Base-by-base conservation (phyloP, 306 rosid genomes). In the apple (Malus domestica) region DNA sequence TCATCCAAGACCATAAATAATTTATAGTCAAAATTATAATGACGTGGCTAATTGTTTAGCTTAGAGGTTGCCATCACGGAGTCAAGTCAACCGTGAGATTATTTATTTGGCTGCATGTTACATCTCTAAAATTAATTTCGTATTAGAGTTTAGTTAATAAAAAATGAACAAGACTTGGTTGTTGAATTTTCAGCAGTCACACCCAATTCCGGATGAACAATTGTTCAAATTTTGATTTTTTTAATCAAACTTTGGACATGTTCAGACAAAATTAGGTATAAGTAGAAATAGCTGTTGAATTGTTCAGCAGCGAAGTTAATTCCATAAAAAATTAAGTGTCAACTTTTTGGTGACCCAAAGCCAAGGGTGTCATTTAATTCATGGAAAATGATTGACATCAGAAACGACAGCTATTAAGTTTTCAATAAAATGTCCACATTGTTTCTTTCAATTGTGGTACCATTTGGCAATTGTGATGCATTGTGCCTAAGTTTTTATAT, bases 361-460 rank as follows among this genome's bases (percentile, higher is more conserved):
- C 55, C 8, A 16, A 51, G 8, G 49, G 71, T 74, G 72, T 70
- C 83, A 72, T 35, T 13, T 14, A 59, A 51, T 51, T 60, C 59
- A 65, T 74, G 55, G 81, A 81, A 66, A 71, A 46, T n/a, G 81
- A 71, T 70, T 33, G 70, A 9, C 22, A 64, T 27, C 44, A 44
- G 29, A 13, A 67, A 16, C 12, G 58, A 74, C 55, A 60, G 75
- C 29, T 25, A 22, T 52, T 61, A 9, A 44, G 32, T 49, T 72
- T 79, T 11, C 55, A 40, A 12, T 8, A 14, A n/a, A 40, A 38
- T 55, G 44, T 6, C 42, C 14, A 61, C 67, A 18, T 49, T 33
- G 40, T 27, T 65, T 8, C 5, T 32, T 9, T 51, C 10, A 10
- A 10, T 22, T 16, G 45, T 8, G 59, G 22, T 69, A 11, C 42